Conservation (phyloP, 2,329 filamentous ascomycete species). For the Colletotrichum sp. region DNA sequence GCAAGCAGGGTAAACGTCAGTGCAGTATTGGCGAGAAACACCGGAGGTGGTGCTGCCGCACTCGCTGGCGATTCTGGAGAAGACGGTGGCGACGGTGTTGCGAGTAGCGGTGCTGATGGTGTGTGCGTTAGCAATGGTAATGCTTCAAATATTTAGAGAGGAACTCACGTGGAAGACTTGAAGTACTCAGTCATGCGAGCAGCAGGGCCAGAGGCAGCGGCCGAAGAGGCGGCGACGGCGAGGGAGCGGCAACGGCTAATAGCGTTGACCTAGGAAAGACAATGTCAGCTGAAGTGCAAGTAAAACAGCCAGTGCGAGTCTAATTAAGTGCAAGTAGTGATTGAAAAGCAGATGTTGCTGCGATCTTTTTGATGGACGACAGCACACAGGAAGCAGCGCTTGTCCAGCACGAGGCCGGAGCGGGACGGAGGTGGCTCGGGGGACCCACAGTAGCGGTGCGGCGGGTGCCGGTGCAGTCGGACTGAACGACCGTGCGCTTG, state of each 20-base stretch:
- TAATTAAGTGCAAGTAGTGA: no score
- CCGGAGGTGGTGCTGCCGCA: constrained; percentile 56
- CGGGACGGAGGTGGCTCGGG: neutral
- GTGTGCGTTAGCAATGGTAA: neutral
- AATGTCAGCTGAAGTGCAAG: neutral
- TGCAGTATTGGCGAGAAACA: constrained; percentile 61
- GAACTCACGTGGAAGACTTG: constrained; percentile 52
- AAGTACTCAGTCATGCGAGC: constrained; percentile 66
- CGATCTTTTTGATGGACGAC: neutral
- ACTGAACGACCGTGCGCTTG: constrained; percentile 58
- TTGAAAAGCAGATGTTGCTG: neutral
- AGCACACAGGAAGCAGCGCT: neutral
- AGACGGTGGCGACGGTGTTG: constrained; percentile 56
- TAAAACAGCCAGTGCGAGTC: neutral
- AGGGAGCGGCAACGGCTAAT: constrained; percentile 59
- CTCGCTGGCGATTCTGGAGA: constrained; percentile 55
- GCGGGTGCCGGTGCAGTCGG: constrained; percentile 57
- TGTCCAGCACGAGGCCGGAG: neutral
- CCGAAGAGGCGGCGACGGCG: constrained; percentile 56
- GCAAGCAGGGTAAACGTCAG: constrained; percentile 60
- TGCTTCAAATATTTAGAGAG: neutral
- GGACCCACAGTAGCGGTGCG: constrained; percentile 40
- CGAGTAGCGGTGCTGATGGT: constrained; percentile 37
- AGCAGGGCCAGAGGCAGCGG: constrained; percentile 53
- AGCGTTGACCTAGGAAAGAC: constrained; percentile 40